phyloP scores from a whole-genome alignment of 1,284 basidiomycete species.

The Amylostereum areolatum region DNA sequence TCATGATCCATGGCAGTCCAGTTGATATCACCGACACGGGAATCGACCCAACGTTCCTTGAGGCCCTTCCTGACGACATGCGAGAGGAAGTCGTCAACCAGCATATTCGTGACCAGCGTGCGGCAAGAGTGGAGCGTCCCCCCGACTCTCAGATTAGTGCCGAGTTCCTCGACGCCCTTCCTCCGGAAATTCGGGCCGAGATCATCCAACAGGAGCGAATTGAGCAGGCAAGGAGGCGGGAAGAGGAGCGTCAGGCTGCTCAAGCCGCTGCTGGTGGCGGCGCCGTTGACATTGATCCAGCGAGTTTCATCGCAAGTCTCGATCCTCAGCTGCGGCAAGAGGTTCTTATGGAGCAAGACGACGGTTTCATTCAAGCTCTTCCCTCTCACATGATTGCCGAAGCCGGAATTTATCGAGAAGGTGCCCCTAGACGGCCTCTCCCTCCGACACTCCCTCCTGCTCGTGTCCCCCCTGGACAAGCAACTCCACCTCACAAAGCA shows the following conservation, averaged over 20 bases:
- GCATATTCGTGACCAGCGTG: conserved; percentile 88
- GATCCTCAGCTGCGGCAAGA: conserved; percentile 82
- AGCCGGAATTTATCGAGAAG: conserved; percentile 63
- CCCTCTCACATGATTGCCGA: conserved; percentile 83
- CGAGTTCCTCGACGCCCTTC: conserved; percentile 95
- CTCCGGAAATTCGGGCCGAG: conserved; percentile 93
- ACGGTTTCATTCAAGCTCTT: conserved; percentile 73
- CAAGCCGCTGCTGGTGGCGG: conserved; percentile 30
- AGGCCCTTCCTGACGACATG: conserved; percentile 98
- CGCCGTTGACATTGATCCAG: conserved; percentile 76
- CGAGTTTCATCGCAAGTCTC: conserved; percentile 83
- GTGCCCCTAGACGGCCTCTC: conserved; percentile 31
- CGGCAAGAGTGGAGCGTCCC: conserved; percentile 65
- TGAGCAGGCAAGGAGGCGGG: conserved; percentile 66
- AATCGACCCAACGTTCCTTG: conserved; percentile 96
- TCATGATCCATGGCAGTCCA: conserved; percentile 86
- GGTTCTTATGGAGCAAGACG: conserved; percentile 83
- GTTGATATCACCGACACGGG: conserved; percentile 99
- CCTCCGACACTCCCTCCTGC: conserved; percentile 22
- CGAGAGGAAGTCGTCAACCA: conserved; percentile 98
- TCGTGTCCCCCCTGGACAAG: conserved; percentile 17
- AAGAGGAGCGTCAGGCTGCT: conserved; percentile 35
- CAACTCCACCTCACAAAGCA: conserved; percentile 27
- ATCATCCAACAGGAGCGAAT: conserved; percentile 92
- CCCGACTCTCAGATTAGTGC: conserved; percentile 85